phyloP scores from a whole-genome alignment of 2,329 filamentous ascomycete genomes.

The Ophiocordyceps camponoti-saundersi region DNA sequence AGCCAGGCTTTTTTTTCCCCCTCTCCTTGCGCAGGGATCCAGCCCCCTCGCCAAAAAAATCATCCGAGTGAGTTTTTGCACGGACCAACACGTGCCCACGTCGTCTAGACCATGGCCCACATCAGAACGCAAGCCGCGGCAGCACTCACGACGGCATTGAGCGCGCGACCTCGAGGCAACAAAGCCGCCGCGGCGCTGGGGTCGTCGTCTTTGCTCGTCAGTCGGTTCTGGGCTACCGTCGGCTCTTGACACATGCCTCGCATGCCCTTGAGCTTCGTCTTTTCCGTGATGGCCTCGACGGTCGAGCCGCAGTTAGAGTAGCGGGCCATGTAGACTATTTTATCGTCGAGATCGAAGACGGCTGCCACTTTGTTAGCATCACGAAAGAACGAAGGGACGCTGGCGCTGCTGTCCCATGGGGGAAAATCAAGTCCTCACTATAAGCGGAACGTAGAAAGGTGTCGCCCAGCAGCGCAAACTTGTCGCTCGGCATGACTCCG shows the following conservation, averaged over 20 bases:
- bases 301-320: conserved; percentile 29
- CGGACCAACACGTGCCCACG: too few species aligned
- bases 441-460: conserved; percentile 36
- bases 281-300: conserved; percentile 5
- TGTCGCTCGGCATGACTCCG: conserved; percentile 28
- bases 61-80: too few species aligned
- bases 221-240: background rate
- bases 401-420: background rate
- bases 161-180: too few species aligned
- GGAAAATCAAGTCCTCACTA: conserved; percentile 16
- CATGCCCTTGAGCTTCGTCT: conserved; percentile 4
- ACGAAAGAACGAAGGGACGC: background rate
- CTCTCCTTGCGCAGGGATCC: too few species aligned
- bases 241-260: conserved; percentile 4
- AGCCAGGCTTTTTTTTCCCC: too few species aligned
- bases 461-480: conserved; percentile 34
- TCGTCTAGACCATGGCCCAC: background rate
- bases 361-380: conserved; percentile 10
- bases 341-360: conserved; percentile 33
- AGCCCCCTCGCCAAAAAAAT: too few species aligned
- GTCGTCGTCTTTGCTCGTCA: conserved; percentile 15
- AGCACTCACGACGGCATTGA: background rate
- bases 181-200: background rate
- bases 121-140: background rate
- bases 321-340: conserved; percentile 30